Percentiles rank a stretch among this genome's conserved stretches.
Conservation (phyloP, 2,329 filamentous ascomycete genomes). For the Talaromyces marneffei region DNA sequence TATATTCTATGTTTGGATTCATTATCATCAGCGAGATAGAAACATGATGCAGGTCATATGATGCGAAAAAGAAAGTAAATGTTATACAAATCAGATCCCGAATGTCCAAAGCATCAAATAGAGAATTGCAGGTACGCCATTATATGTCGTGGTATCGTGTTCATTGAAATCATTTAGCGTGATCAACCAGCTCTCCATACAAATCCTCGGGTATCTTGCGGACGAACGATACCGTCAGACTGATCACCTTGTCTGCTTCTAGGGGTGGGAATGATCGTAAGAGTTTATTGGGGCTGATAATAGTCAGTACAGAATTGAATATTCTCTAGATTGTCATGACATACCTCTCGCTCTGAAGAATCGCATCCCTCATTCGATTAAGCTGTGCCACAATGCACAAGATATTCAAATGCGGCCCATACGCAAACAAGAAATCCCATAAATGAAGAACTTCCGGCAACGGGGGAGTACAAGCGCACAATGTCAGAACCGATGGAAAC, state of each 20-base stretch:
- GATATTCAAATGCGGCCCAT: slow-evolving; percentile 90
- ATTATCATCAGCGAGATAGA: not conserved
- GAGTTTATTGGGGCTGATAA: slow-evolving; percentile 78
- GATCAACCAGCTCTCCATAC: slow-evolving; percentile 81
- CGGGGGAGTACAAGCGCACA: slow-evolving; percentile 93
- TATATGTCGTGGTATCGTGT: not conserved
- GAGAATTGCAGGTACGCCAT: not conserved
- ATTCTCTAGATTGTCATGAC: too few relatives aligned
- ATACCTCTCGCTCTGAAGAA: slow-evolving; percentile 78
- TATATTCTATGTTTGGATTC: not conserved
- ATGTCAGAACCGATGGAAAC: slow-evolving; percentile 87
- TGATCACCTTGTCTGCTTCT: slow-evolving; percentile 77
- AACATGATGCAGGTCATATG: not conserved
- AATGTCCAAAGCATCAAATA: not conserved
- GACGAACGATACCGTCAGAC: slow-evolving; percentile 76
- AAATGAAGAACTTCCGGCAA: slow-evolving; percentile 85
- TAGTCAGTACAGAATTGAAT: not conserved
- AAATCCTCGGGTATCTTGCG: slow-evolving; percentile 85
- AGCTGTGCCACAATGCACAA: slow-evolving; percentile 94
- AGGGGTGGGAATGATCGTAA: slow-evolving; percentile 81
- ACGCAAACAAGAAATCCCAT: slow-evolving; percentile 97
- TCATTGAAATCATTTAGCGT: slow-evolving; percentile 53
- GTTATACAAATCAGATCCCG: not conserved
- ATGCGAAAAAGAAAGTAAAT: not conserved
- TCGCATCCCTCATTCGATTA: slow-evolving; percentile 76